Percentiles rank a stretch among this genome's conserved stretches.
These are phyloP conservation scores for Epichloe uncinata DNA, from an alignment of 2,329 filamentous ascomycete species.

Conservation along the genomic window DNA sequence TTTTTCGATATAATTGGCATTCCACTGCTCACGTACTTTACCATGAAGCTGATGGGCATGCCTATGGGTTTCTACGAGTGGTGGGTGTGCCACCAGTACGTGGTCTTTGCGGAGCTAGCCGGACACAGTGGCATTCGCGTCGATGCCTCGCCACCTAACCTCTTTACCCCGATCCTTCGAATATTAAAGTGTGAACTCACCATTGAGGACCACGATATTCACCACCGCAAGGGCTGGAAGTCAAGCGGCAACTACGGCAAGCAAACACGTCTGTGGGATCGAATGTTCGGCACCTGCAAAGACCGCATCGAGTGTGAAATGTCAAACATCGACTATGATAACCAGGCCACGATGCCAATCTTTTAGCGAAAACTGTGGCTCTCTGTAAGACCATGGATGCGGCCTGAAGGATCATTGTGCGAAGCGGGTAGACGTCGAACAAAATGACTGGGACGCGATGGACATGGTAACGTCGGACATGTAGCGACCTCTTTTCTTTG, in stretches of 20 bases:
- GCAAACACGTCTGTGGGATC: slow-evolving; percentile 6
- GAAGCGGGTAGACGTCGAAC: too few species aligned
- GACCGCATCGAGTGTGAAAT: slow-evolving; percentile 1
- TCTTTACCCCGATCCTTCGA: slow-evolving; percentile 1
- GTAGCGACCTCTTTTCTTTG: too few species aligned
- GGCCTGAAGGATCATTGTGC: too few species aligned
- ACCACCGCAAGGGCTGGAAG: slow-evolving; percentile 7
- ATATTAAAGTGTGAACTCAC: background rate
- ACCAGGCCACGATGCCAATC: too few species aligned
- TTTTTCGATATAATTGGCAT: slow-evolving; percentile 5
- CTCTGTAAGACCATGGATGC: too few species aligned
- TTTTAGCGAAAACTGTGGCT: too few species aligned
- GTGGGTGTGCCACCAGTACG: slow-evolving; percentile 6
- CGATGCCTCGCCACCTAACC: slow-evolving; percentile 1
- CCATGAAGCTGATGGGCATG: slow-evolving; percentile 4
- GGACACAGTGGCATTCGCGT: slow-evolving; percentile 4
- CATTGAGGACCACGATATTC: slow-evolving; percentile 6
- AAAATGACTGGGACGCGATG: too few species aligned
- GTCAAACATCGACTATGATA: too few species aligned
- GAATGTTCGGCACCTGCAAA: slow-evolving; percentile 3
- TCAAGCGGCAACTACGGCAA: slow-evolving; percentile 5
- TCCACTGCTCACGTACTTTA: slow-evolving; percentile 4
- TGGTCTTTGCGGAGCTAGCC: slow-evolving; percentile 5
- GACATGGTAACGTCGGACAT: too few species aligned
- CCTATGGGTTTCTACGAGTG: slow-evolving; percentile 7